These are phyloP conservation scores for Phytophthora hybrid DNA, from an alignment of 352 stramenopile species.

Conservation along the genomic window DNA sequence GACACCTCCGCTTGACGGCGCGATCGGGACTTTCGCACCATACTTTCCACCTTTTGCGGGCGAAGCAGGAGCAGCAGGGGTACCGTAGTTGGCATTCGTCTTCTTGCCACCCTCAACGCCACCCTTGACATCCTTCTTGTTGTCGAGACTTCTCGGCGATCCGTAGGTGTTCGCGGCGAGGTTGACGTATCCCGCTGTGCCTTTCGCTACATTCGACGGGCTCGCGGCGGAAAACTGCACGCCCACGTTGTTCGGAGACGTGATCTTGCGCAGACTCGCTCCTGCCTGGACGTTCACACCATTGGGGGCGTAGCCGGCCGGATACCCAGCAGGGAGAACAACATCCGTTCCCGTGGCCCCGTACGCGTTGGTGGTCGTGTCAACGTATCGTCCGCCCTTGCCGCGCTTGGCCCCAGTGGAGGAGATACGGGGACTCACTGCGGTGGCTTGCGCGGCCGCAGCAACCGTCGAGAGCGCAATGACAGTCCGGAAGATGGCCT, in stretches of 20 bases:
- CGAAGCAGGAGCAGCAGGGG: not conserved
- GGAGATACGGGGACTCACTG: constrained; percentile 34
- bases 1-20: too few relatives aligned
- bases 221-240: constrained; percentile 55
- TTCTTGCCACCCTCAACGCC: not conserved
- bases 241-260: constrained; percentile 40
- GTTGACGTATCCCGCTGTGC: constrained; percentile 7
- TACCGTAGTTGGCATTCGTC: constrained; percentile 1
- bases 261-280: constrained; percentile 43
- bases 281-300: constrained; percentile 41
- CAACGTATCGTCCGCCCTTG: constrained; percentile 34
- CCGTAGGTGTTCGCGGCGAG: constrained; percentile 13
- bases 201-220: constrained; percentile 30
- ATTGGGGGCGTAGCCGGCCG: constrained; percentile 47
- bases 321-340: constrained; percentile 23
- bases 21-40: not conserved
- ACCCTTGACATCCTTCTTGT: constrained; percentile 12
- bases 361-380: constrained; percentile 44
- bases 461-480: constrained; percentile 63
- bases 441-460: constrained; percentile 43
- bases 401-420: constrained; percentile 27
- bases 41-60: not conserved
- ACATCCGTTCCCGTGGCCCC: constrained; percentile 19
- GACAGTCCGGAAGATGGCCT: constrained; percentile 62
- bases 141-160: constrained; percentile 1